Evolutionary conservation across 108 stramenopile genomes (phyloP).

Genomic region (Cyclotella kingstonii): DNA sequence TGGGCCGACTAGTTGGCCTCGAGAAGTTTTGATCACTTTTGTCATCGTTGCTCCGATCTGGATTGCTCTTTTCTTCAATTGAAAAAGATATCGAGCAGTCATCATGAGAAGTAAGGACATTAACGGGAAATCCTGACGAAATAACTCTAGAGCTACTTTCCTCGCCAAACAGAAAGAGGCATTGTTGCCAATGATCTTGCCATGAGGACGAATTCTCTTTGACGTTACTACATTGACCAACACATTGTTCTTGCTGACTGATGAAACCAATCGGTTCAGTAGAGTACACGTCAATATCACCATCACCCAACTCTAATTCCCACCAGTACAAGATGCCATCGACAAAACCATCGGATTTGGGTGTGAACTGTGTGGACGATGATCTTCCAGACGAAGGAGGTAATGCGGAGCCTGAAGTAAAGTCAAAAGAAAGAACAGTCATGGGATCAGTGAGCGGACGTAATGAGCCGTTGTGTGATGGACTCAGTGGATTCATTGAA

Average conservation of each 20-base stretch:
- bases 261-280: conserved; percentile 23
- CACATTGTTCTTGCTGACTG: not conserved
- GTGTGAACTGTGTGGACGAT: conserved; percentile 7
- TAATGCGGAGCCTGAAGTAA: conserved; percentile 43
- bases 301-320: conserved; percentile 72
- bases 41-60: no score
- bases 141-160: conserved; percentile 15
- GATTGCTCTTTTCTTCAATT: no score
- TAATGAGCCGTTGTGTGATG: conserved; percentile 5
- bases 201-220: no score
- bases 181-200: conserved; percentile 90
- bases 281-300: conserved; percentile 30
- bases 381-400: conserved; percentile 51
- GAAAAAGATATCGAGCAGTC: conserved; percentile 55
- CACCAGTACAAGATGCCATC: conserved; percentile 83
- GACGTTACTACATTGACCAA: conserved; percentile 3
- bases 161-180: conserved; percentile 59
- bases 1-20: conserved; percentile 28
- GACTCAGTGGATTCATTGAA: no score
- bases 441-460: conserved; percentile 49
- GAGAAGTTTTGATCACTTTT: no score
- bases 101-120: conserved; percentile 48
- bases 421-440: conserved; percentile 58
- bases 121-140: conserved; percentile 28
- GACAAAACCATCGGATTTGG: conserved; percentile 46